These are phyloP conservation scores for Cymbidium sinense DNA, from an alignment of 106 monocot species.

Conservation along the genomic window DNA sequence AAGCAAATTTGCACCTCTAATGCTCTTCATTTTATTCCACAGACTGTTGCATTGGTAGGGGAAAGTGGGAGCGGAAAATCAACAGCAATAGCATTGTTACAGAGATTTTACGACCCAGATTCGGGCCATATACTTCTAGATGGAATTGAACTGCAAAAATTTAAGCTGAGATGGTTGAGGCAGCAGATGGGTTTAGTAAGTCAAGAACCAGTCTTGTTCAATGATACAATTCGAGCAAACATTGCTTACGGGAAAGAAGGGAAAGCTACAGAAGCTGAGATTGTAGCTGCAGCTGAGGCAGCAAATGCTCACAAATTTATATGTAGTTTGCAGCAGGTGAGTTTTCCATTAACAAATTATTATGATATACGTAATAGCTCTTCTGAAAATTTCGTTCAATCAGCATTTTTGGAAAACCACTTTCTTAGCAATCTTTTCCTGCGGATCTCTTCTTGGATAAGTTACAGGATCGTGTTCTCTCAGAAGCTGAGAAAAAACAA, in stretches of 20 bases:
- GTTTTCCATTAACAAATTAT: neutral
- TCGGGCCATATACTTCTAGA: constrained; percentile 19
- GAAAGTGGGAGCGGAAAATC: constrained; percentile 23
- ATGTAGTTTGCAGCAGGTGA: constrained; percentile 11
- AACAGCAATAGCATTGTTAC: constrained; percentile 15
- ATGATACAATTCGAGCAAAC: constrained; percentile 18
- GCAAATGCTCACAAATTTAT: constrained; percentile 20
- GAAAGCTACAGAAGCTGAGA: constrained; percentile 8
- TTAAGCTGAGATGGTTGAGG: constrained; percentile 14
- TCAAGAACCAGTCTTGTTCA: constrained; percentile 17
- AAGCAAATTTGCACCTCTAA: neutral
- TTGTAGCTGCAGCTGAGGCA: constrained; percentile 8
- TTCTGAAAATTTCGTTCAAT: no score
- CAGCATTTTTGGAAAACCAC: neutral
- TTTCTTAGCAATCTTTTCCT: neutral
- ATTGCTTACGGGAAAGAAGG: constrained; percentile 21
- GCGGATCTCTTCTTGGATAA: no score
- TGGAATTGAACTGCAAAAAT: constrained; percentile 6
- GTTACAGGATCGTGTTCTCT: neutral
- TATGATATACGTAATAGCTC: neutral
- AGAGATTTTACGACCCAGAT: constrained; percentile 21
- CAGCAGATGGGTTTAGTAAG: constrained; percentile 25
- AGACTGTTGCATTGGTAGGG: constrained; percentile 20
- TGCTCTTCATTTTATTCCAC: neutral
- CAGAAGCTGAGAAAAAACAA: neutral